Conservation (phyloP, 2,329 filamentous ascomycete genomes). For the Epichloe uncinata region DNA sequence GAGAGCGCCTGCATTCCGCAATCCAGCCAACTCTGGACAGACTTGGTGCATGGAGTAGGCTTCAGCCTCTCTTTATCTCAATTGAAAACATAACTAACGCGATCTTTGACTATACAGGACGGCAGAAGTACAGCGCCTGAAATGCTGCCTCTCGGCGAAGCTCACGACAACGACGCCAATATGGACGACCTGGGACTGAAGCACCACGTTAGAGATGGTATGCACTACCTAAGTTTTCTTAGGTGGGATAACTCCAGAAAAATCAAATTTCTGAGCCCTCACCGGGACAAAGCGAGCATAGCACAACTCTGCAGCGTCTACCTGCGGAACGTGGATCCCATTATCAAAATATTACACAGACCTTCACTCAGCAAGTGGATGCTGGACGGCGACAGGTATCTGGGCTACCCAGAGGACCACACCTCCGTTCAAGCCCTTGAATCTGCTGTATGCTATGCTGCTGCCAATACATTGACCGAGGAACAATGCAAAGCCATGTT, state of each 20-base stretch:
- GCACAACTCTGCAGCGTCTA: slow-evolving; percentile 5
- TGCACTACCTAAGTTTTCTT: background rate
- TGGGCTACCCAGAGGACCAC: slow-evolving; percentile 12
- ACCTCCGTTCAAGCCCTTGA: slow-evolving; percentile 6
- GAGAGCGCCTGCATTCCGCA: background rate
- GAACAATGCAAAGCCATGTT: slow-evolving; percentile 10
- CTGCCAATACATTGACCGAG: slow-evolving; percentile 14
- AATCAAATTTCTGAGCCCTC: background rate
- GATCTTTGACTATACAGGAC: background rate
- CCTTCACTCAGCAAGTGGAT: slow-evolving; percentile 8
- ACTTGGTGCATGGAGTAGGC: background rate
- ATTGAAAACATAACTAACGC: background rate
- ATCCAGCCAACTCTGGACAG: background rate
- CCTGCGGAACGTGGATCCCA: slow-evolving; percentile 7
- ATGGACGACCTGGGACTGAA: background rate
- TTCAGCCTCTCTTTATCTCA: too few relatives aligned
- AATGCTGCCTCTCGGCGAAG: background rate
- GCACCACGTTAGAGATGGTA: background rate
- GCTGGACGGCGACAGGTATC: slow-evolving; percentile 10
- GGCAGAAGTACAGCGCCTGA: background rate
- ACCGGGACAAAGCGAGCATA: background rate
- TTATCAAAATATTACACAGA: slow-evolving; percentile 8
- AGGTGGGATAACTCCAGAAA: background rate
- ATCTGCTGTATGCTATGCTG: slow-evolving; percentile 13
- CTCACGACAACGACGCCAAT: background rate